Evolutionary conservation across 305 asterid genomes (phyloP).

Genomic region (Coffea humblotiana): DNA sequence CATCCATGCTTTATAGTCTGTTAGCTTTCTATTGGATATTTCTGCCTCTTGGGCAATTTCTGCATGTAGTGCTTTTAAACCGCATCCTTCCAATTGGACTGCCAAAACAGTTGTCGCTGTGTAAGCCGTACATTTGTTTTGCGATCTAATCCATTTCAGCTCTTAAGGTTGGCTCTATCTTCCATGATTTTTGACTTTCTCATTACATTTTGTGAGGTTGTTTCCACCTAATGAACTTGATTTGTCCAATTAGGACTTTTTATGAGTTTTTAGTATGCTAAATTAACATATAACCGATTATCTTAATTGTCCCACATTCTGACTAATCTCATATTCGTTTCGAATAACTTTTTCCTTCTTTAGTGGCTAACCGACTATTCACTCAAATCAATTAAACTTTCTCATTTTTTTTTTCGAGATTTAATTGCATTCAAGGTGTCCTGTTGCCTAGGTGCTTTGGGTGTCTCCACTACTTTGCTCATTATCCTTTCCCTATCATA

Average conservation of each 20-base stretch:
- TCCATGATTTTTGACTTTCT: neutral
- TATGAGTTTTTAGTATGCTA: neutral
- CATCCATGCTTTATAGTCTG: neutral
- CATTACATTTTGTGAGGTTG: neutral
- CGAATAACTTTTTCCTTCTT: neutral
- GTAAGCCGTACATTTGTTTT: neutral
- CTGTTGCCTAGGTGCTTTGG: neutral
- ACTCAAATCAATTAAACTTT: neutral
- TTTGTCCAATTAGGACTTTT: neutral
- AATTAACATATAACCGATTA: neutral
- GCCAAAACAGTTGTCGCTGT: neutral
- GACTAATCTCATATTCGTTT: neutral
- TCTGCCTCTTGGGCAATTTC: neutral
- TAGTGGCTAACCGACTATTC: neutral
- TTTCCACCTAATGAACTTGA: neutral
- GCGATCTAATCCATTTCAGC: neutral
- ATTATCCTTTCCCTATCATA: neutral
- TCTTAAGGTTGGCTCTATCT: neutral
- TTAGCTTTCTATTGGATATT: neutral
- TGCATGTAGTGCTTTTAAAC: neutral
- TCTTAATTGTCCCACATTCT: neutral
- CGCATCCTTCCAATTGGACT: neutral
- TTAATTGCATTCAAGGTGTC: conserved; percentile 2
- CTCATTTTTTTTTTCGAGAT: neutral
- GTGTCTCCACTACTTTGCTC: neutral